These are phyloP conservation scores for Psophocarpus tetragonolobus DNA, from an alignment of 306 rosid species.

Conservation along the genomic window DNA sequence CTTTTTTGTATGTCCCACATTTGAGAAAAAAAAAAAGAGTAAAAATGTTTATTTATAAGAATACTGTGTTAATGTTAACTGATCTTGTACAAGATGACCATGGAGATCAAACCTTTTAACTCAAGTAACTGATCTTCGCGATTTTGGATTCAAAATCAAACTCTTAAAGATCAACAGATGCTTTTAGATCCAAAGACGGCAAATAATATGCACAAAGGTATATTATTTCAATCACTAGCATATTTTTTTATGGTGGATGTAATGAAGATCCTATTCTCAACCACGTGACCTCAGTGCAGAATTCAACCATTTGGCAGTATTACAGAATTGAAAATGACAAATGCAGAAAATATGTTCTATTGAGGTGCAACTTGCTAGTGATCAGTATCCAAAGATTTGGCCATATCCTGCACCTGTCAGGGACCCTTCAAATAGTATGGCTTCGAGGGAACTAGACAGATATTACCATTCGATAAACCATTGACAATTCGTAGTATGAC, in stretches of 20 bases:
- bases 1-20: no score
- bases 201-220: background rate
- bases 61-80: no score
- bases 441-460: background rate
- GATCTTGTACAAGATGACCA: no score
- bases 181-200: background rate
- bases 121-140: no score
- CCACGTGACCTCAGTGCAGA: background rate
- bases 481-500: background rate
- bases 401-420: background rate
- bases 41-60: no score
- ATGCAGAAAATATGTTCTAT: background rate
- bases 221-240: background rate
- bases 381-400: background rate
- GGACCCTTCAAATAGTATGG: background rate
- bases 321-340: background rate
- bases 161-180: no score
- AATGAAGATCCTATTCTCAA: background rate
- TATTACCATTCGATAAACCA: conserved; percentile 9
- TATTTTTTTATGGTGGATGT: background rate
- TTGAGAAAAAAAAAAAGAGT: no score
- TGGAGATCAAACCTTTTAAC: no score
- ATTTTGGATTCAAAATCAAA: no score
- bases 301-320: conserved; percentile 17
- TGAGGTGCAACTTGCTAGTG: background rate